Percentiles rank a stretch among this genome's conserved stretches.
These are phyloP conservation scores for Dioscorea alata DNA, from an alignment of 106 monocot species.

Conservation along the genomic window DNA sequence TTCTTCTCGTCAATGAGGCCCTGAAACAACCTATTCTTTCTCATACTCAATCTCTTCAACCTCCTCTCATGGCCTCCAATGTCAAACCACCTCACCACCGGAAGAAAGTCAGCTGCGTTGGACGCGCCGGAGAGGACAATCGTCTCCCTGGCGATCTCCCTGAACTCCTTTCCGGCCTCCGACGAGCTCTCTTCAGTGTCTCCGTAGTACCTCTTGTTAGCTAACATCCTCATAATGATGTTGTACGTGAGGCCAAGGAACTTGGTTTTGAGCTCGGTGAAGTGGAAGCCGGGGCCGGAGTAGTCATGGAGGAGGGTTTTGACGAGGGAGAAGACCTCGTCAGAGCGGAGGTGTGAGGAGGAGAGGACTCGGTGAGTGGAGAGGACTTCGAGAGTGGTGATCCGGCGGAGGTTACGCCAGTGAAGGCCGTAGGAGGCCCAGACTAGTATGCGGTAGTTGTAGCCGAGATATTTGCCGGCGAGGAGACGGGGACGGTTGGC, in stretches of 20 bases:
- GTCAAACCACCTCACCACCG: no score
- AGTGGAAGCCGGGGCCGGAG: neutral
- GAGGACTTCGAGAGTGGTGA: neutral
- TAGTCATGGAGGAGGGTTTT: neutral
- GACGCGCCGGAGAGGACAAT: neutral
- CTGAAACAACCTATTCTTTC: neutral
- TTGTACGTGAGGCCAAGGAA: neutral
- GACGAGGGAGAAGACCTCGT: neutral
- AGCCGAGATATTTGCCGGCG: neutral
- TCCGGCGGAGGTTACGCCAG: constrained; percentile 9
- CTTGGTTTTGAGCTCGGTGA: neutral
- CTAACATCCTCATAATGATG: neutral
- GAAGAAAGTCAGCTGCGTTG: no score
- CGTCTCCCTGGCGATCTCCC: neutral
- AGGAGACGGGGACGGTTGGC: neutral
- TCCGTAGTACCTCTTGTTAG: neutral
- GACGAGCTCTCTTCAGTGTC: neutral
- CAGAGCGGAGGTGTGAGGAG: neutral
- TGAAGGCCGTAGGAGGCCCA: neutral
- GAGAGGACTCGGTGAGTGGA: neutral
- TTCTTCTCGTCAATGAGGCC: neutral
- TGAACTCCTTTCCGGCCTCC: constrained; percentile 2
- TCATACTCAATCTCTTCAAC: neutral
- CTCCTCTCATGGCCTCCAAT: no score
- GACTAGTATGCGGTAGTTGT: neutral